Conservation (phyloP, 2,329 filamentous ascomycete species). For the Cordyceps cateniannulata region DNA sequence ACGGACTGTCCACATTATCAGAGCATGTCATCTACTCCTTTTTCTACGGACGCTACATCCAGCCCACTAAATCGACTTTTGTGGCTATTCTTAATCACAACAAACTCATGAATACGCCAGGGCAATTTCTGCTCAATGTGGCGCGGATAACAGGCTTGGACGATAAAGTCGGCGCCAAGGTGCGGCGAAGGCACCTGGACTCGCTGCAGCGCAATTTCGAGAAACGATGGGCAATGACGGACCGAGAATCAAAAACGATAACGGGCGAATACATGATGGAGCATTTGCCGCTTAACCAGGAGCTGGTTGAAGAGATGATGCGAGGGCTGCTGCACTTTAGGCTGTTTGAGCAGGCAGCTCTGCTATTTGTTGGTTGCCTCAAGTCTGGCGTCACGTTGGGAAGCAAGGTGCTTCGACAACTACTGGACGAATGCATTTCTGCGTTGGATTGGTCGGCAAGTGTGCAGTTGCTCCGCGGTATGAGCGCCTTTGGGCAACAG, state of each 20-base stretch:
- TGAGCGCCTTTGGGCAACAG: conserved; percentile 20
- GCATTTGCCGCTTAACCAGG: conserved; percentile 31
- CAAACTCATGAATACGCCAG: conserved; percentile 32
- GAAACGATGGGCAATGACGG: conserved; percentile 21
- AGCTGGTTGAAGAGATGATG: conserved; percentile 40
- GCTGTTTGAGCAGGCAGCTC: conserved; percentile 37
- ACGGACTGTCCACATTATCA: conserved; percentile 43
- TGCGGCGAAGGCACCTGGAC: conserved; percentile 27
- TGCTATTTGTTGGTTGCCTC: conserved; percentile 35
- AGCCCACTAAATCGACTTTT: conserved; percentile 43
- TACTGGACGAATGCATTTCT: conserved; percentile 37
- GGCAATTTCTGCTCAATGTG: conserved; percentile 38
- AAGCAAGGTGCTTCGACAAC: conserved; percentile 23
- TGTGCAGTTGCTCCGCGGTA: conserved; percentile 24
- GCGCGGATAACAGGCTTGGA: conserved; percentile 40
- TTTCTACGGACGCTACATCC: conserved; percentile 35
- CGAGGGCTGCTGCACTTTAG: conserved; percentile 42
- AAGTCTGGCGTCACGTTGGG: conserved; percentile 27
- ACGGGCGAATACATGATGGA: conserved; percentile 33
- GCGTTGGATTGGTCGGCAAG: conserved; percentile 34
- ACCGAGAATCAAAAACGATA: conserved; percentile 19
- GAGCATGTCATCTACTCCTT: conserved; percentile 48
- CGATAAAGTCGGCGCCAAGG: conserved; percentile 29
- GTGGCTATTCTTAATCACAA: conserved; percentile 46
- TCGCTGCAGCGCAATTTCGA: conserved; percentile 17